Evolutionary conservation across 2,329 filamentous ascomycete genomes (phyloP).

Genomic region (Immersiporthe knoxdaviesiana): DNA sequence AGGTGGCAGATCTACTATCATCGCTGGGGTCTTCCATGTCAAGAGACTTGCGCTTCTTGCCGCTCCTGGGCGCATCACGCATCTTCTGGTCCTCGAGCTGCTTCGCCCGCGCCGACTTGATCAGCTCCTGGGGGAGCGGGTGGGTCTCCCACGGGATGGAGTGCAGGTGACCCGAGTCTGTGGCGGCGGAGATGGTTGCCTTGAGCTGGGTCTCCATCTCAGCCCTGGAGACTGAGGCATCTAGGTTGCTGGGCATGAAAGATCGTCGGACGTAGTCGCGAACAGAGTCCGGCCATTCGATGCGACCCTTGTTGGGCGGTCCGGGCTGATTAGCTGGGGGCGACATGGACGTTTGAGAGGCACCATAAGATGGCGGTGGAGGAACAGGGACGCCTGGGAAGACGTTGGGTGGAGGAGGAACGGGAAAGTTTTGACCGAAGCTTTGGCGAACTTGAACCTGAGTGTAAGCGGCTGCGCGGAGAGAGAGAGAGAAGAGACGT

Average conservation of each 20-base stretch:
- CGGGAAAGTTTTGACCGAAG: slow-evolving; percentile 51
- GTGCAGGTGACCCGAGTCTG: slow-evolving; percentile 72
- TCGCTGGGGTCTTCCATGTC: slow-evolving; percentile 62
- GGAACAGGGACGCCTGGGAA: slow-evolving; percentile 27
- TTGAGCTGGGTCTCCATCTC: slow-evolving; percentile 88
- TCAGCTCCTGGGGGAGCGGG: slow-evolving; percentile 83
- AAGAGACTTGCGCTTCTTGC: slow-evolving; percentile 82
- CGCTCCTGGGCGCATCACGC: slow-evolving; percentile 23
- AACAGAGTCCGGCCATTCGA: slow-evolving; percentile 81
- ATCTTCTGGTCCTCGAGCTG: slow-evolving; percentile 29
- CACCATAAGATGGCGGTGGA: slow-evolving; percentile 34
- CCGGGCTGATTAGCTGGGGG: slow-evolving; percentile 36
- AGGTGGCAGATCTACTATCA: slow-evolving; percentile 46
- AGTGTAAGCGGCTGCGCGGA: slow-evolving; percentile 58
- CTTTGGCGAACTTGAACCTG: slow-evolving; percentile 65
- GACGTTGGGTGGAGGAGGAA: slow-evolving; percentile 38
- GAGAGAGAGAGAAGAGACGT: slow-evolving; percentile 36
- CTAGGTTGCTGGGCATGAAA: slow-evolving; percentile 74
- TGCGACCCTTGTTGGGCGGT: slow-evolving; percentile 57
- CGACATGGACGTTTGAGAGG: slow-evolving; percentile 32
- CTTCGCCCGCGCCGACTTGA: slow-evolving; percentile 66
- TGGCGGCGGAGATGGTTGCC: slow-evolving; percentile 80
- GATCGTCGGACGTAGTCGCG: slow-evolving; percentile 87
- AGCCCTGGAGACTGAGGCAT: slow-evolving; percentile 61
- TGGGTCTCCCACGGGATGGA: slow-evolving; percentile 81